Percentiles rank a stretch among this genome's conserved stretches.
Conservation (phyloP, 2,329 filamentous ascomycete species). For the Apiospora koreana region DNA sequence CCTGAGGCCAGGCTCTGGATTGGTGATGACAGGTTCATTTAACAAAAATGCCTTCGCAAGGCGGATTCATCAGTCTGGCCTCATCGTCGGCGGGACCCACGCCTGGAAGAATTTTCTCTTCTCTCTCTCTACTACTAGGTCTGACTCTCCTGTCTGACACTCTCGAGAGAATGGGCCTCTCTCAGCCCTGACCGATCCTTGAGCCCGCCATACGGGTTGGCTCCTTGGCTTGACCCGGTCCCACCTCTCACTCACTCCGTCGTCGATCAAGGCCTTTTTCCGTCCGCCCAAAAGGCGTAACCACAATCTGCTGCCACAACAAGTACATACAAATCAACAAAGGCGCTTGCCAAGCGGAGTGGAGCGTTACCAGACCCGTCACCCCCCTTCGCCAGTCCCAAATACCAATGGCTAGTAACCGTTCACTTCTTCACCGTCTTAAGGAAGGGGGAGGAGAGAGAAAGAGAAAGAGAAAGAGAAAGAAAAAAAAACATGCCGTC, state of each 20-base stretch:
- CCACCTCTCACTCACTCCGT: not conserved
- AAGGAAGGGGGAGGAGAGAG: not conserved
- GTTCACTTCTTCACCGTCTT: slow-evolving; percentile 2
- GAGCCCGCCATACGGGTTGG: not conserved
- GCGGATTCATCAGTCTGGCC: not conserved
- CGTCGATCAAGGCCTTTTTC: not conserved
- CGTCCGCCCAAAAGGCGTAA: not conserved
- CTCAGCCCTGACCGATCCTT: slow-evolving; percentile 2
- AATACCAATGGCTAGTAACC: not conserved
- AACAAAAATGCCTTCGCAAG: not conserved
- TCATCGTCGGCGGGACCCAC: not conserved
- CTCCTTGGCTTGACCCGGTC: slow-evolving; percentile 2
- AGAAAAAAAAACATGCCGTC: not conserved
- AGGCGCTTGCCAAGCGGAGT: not conserved
- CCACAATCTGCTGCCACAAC: not conserved
- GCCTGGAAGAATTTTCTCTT: slow-evolving; percentile 1
- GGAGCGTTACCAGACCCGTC: slow-evolving; percentile 3
- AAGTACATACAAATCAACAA: not conserved
- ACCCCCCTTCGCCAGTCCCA: not conserved
- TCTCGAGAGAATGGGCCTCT: slow-evolving; percentile 1
- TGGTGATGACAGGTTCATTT: slow-evolving; percentile 15
- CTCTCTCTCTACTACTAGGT: not conserved
- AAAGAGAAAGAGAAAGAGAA: too few species aligned
- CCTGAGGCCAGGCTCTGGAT: not conserved
- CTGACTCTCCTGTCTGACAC: not conserved